These are phyloP conservation scores for Zelonia costaricensis DNA, from an alignment of 208 protist genomes.

Conservation along the genomic window DNA sequence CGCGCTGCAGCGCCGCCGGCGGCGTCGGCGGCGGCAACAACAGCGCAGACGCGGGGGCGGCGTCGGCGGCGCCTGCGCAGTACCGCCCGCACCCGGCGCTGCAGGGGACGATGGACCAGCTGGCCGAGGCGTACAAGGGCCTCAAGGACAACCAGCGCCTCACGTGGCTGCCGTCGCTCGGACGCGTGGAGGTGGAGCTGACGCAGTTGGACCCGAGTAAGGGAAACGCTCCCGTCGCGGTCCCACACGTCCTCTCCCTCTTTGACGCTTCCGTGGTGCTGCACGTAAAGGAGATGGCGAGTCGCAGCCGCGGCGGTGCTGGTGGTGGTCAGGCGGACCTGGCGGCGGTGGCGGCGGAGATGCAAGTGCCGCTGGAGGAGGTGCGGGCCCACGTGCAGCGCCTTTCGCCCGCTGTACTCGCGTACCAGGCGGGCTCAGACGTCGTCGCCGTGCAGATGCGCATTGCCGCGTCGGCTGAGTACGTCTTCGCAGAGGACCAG, in stretches of 20 bases:
- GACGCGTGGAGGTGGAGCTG: constrained; percentile 63
- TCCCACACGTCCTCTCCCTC: constrained; percentile 54
- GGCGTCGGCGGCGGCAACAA: constrained; percentile 22
- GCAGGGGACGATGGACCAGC: constrained; percentile 47
- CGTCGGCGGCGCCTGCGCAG: constrained; percentile 32
- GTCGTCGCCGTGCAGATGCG: constrained; percentile 44
- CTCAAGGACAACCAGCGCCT: constrained; percentile 69
- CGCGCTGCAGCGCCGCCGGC: constrained; percentile 23
- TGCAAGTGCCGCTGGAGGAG: constrained; percentile 33
- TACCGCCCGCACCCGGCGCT: constrained; percentile 65
- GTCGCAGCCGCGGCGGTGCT: neutral
- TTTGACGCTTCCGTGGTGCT: constrained; percentile 79
- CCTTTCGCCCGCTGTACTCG: constrained; percentile 33
- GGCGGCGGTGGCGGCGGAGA: constrained; percentile 7
- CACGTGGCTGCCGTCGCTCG: constrained; percentile 65
- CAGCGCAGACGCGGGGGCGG: constrained; percentile 16
- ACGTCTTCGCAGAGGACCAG: constrained; percentile 31
- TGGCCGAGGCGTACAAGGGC: constrained; percentile 58
- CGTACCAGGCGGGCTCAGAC: constrained; percentile 23
- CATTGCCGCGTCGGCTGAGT: constrained; percentile 21
- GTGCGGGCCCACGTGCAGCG: constrained; percentile 29
- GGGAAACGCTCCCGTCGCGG: constrained; percentile 26
- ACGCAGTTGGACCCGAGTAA: constrained; percentile 47
- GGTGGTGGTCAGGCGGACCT: constrained; percentile 11
- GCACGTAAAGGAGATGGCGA: constrained; percentile 50